Base-by-base conservation (phyloP, 2,329 filamentous ascomycete species). In the Pestalotiopsis sp. region DNA sequence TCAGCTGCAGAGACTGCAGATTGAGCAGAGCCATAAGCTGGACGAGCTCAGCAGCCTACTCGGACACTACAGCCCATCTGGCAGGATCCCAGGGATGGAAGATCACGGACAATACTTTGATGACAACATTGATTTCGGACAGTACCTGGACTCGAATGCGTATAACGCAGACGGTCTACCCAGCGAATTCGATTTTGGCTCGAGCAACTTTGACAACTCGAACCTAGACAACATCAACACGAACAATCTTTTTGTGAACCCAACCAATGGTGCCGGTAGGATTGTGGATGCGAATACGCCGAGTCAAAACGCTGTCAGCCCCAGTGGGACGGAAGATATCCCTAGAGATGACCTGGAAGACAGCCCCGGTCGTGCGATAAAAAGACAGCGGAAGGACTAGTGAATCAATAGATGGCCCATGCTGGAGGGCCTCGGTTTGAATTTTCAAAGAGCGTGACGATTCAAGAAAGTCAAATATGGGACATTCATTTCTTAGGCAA, bases 31-130 rank as follows among this genome's bases (percentile, higher is more conserved):
- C 70, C 87, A 87, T 62, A 92, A 92, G 63, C 92, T 98, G 1
- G 89, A 93, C 70, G 90, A 93, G 68, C 84, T 98, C 11, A 90
- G 90, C 65, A 90, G 89, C 67, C 83, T 94, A 17, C 86, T 98
- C 7, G 91, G 92, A 6, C 94, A 94, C 0, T 85, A 97, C 13
- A 95, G 91, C 75, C 94, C 94, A 0, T 93, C 89, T 0, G 94
- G 93, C 4, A 87, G 88, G 17, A 93, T 97, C 45, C 92, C 93
- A 1, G 93, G 93, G 4, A 79, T 96, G 1, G 84, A 86, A 2
- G 79, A 80, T 12, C 76, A 75, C 39, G 68, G 70, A 14, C 68
- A 66, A 2, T 78, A 80, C 63, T 85, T 84, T 69, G 79, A 79
- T 12, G 83, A 84, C 61, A 82, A 82, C 9, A 79, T 81, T 38